These are phyloP conservation scores for Coprinellus micaceus DNA, from an alignment of 768 basidiomycete species.

Conservation along the genomic window DNA sequence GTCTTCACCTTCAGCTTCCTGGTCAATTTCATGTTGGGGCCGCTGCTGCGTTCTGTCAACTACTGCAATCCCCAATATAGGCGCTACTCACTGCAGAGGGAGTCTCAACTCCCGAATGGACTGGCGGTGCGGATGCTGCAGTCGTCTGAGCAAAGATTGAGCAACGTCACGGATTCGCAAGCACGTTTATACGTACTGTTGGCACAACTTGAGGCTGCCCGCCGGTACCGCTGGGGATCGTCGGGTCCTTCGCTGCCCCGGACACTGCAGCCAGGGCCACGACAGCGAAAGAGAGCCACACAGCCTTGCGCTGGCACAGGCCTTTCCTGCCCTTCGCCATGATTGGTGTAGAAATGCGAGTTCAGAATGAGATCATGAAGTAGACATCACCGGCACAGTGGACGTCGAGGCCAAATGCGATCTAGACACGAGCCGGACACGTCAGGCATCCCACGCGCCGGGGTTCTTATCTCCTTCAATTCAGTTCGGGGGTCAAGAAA, in stretches of 20 bases:
- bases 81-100: background rate
- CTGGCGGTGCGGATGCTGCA: slow-evolving; percentile 3
- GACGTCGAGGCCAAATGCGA: background rate
- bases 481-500: background rate
- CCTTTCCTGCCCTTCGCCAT: slow-evolving; percentile 17
- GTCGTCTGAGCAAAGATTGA: background rate
- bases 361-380: slow-evolving; percentile 6
- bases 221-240: background rate
- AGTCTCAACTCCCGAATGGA: background rate
- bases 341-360: background rate
- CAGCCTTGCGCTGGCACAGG: slow-evolving; percentile 40
- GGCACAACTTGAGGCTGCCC: background rate
- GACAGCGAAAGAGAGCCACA: slow-evolving; percentile 61
- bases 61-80: background rate
- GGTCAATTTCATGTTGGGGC: slow-evolving; percentile 36
- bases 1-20: slow-evolving; percentile 49
- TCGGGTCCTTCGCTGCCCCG: slow-evolving; percentile 30
- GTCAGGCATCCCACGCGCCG: slow-evolving; percentile 12
- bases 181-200: background rate
- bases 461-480: background rate
- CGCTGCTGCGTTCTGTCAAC: slow-evolving; percentile 14
- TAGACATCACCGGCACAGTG: background rate
- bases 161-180: background rate
- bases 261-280: slow-evolving; percentile 46
- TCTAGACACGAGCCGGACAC: slow-evolving; percentile 12